Conservation (phyloP, 2,329 filamentous ascomycete species). For the Orbilia brochopaga region DNA sequence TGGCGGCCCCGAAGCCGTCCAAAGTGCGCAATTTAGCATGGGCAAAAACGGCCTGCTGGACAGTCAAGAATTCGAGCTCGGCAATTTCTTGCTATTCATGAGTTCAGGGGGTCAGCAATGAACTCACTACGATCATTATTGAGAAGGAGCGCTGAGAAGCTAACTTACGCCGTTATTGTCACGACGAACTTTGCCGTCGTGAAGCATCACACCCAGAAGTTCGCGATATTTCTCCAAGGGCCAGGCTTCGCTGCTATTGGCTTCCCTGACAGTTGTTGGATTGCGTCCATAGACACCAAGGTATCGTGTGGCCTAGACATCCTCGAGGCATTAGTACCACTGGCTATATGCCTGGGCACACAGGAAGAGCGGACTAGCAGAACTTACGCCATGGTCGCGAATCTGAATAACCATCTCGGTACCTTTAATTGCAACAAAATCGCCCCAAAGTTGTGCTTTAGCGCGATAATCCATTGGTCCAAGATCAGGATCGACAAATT, state of each 20-base stretch:
- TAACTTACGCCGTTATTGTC: constrained; percentile 16
- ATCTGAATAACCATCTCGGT: background rate
- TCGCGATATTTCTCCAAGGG: constrained; percentile 22
- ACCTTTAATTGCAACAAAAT: constrained; percentile 7
- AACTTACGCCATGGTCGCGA: constrained; percentile 17
- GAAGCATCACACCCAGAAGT: background rate
- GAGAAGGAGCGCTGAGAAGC: too few species aligned
- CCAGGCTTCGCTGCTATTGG: constrained; percentile 10
- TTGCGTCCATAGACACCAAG: constrained; percentile 25
- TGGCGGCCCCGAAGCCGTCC: constrained; percentile 18
- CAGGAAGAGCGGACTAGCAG: background rate
- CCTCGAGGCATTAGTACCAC: background rate
- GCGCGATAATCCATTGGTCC: constrained; percentile 27
- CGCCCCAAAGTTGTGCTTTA: constrained; percentile 15
- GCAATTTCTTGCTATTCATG: constrained; percentile 19
- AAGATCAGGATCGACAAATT: constrained; percentile 19
- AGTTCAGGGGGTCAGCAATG: background rate
- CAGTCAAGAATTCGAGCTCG: constrained; percentile 24
- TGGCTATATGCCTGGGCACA: background rate
- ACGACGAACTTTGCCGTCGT: constrained; percentile 20
- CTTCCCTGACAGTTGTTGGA: constrained; percentile 20
- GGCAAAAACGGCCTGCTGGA: background rate
- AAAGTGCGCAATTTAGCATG: background rate
- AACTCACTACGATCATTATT: too few species aligned
- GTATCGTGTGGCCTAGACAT: constrained; percentile 25